Evolutionary conservation across 164 flowering plant species (phyloP).

Genomic region (Cinnamomum chago): DNA sequence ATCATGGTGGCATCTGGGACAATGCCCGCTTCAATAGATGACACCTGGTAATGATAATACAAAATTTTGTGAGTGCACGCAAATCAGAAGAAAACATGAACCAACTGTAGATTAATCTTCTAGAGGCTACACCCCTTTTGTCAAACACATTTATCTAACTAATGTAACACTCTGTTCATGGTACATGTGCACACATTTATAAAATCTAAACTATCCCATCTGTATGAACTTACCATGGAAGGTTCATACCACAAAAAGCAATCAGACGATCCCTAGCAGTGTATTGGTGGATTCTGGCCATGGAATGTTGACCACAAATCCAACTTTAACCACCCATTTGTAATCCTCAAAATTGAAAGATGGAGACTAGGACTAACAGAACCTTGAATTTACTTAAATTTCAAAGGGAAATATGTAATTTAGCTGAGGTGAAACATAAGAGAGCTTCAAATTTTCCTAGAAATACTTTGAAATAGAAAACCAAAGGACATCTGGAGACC

Average conservation of each 20-base stretch:
- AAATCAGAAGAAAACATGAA: neutral
- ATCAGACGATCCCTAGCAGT: neutral
- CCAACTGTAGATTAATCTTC: neutral
- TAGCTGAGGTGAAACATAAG: no score
- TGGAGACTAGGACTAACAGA: no score
- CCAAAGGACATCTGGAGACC: no score
- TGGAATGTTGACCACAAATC: neutral
- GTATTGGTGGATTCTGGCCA: neutral
- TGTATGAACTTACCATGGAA: neutral
- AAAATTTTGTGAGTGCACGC: neutral
- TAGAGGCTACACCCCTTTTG: neutral
- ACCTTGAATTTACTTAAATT: no score
- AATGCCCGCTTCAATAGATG: conserved; percentile 63
- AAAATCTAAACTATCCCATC: neutral
- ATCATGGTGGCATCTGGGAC: conserved; percentile 64
- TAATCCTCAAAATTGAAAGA: neutral
- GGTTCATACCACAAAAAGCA: neutral
- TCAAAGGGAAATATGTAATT: no score
- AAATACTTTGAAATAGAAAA: no score
- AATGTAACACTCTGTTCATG: neutral
- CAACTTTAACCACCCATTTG: neutral
- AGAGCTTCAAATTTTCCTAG: no score
- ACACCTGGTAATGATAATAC: conserved; percentile 18
- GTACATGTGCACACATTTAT: neutral
- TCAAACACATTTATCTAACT: neutral